Percentiles rank a stretch among this genome's conserved stretches.
Evolutionary conservation across 371 early-diverging fungal genomes (phyloP).

Genomic region (Apophysomyces trapeziformis): DNA sequence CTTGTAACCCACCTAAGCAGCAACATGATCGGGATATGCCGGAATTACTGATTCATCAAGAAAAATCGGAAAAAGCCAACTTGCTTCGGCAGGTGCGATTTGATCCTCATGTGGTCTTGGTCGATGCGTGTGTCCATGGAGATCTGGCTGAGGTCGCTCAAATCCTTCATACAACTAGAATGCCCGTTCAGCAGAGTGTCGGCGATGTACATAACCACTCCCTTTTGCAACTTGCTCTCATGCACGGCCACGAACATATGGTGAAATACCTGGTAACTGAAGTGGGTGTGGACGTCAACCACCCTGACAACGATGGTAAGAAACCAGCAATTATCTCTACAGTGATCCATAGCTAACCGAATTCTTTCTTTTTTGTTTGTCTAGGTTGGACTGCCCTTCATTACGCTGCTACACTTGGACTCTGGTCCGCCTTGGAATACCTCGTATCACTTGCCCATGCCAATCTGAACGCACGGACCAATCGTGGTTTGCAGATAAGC

Average conservation of each 20-base stretch:
- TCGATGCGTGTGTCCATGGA: conserved; percentile 48
- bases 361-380: background rate
- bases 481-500: conserved; percentile 33
- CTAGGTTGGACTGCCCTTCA: conserved; percentile 56
- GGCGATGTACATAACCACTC: conserved; percentile 25
- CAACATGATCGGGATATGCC: background rate
- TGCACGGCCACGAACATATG: conserved; percentile 44
- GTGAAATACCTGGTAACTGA: conserved; percentile 24
- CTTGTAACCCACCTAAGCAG: conserved; percentile 6
- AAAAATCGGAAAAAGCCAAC: conserved; percentile 22
- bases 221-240: conserved; percentile 40
- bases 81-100: conserved; percentile 38
- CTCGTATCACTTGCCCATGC: conserved; percentile 30
- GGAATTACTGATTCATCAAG: background rate
- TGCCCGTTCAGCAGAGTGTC: conserved; percentile 4
- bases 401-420: conserved; percentile 47
- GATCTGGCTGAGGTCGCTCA: conserved; percentile 30
- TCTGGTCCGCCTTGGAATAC: conserved; percentile 43
- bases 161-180: conserved; percentile 6
- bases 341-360: too few relatives aligned
- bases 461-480: conserved; percentile 37
- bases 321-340: too few relatives aligned
- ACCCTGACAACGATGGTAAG: conserved; percentile 45
- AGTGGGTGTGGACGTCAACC: conserved; percentile 40
- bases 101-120: conserved; percentile 36